A percentile compares a stretch with the other conserved stretches of the same genome.
Evolutionary conservation across 257 asterid genomes (phyloP).

Genomic region (Solanum etuberosum): DNA sequence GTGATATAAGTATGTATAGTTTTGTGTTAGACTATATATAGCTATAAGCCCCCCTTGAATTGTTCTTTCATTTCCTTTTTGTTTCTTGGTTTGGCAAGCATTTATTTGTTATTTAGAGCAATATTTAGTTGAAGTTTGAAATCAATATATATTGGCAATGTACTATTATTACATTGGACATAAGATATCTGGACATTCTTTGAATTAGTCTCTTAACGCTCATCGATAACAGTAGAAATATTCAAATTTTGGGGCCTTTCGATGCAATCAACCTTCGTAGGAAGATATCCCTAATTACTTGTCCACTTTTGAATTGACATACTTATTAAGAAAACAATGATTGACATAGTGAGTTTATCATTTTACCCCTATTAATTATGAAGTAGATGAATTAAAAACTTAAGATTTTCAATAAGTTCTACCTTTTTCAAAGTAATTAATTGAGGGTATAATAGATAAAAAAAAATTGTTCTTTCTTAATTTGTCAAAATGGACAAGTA

Average conservation of each 20-base stretch:
- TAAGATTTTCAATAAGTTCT: too few relatives aligned
- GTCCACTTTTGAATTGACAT: too few relatives aligned
- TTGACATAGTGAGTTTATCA: too few relatives aligned
- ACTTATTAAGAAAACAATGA: too few relatives aligned
- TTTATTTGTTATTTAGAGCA: background rate
- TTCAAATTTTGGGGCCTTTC: background rate
- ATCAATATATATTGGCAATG: background rate
- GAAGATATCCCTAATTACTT: background rate
- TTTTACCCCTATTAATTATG: too few relatives aligned
- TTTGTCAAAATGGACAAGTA: too few relatives aligned
- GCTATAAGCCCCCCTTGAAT: background rate
- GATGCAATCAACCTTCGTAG: background rate
- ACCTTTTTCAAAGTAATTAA: too few relatives aligned
- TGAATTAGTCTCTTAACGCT: background rate
- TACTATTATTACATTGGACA: background rate
- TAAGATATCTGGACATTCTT: background rate
- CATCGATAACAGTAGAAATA: background rate
- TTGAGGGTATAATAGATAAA: too few relatives aligned
- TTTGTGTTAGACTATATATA: background rate
- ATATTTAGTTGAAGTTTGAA: background rate
- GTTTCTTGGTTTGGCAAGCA: background rate
- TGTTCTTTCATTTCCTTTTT: background rate
- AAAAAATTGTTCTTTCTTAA: too few relatives aligned
- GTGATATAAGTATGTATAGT: background rate
- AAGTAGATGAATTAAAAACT: too few relatives aligned